Evolutionary conservation across 2,329 filamentous ascomycete species (phyloP).

Genomic region (Neopestalotiopsis sp.): DNA sequence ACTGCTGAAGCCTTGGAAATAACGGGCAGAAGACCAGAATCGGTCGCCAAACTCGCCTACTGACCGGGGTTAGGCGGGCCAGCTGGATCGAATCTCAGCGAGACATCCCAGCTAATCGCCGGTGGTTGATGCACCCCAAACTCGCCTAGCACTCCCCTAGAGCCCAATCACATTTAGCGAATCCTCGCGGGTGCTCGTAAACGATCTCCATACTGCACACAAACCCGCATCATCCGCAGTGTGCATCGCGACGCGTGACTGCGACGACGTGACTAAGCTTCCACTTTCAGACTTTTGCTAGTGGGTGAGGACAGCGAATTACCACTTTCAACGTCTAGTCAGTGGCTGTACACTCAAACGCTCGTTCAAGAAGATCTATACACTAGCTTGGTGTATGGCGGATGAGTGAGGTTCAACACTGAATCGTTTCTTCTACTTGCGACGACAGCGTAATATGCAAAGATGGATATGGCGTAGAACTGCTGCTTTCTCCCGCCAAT

Average conservation of each 20-base stretch:
- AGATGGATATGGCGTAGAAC: constrained; percentile 21
- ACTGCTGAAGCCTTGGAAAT: neutral
- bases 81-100: neutral
- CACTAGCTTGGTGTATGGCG: neutral
- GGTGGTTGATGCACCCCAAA: neutral
- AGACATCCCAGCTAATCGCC: neutral
- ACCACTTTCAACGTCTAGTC: neutral
- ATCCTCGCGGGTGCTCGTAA: neutral
- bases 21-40: constrained; percentile 1
- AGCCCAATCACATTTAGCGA: neutral
- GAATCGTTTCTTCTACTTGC: neutral
- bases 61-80: neutral
- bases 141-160: neutral
- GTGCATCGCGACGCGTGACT: neutral
- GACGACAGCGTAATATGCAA: constrained; percentile 16
- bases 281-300: neutral
- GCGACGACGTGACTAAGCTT: neutral
- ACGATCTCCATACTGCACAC: neutral
- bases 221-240: neutral
- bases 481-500: constrained; percentile 20
- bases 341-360: neutral
- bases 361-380: neutral
- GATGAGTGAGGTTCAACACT: neutral
- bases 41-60: no score
- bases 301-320: neutral